Percentiles rank a stretch among this genome's conserved stretches.
Conservation (phyloP, 495 filamentous ascomycete species). For the Penicillium paxilli region DNA sequence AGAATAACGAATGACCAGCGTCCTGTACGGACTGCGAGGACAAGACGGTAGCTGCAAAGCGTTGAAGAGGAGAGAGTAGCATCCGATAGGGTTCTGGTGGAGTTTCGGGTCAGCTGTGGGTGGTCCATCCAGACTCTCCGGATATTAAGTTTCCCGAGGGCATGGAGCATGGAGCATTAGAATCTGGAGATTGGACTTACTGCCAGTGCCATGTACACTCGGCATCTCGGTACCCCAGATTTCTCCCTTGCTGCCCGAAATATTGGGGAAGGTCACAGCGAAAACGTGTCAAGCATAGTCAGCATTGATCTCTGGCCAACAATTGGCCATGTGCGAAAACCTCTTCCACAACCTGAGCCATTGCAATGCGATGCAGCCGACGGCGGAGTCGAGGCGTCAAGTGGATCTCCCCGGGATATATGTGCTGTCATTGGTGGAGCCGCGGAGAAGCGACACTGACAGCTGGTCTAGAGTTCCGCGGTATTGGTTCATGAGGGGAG, state of each 20-base stretch:
- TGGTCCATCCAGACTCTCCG: background rate
- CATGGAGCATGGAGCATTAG: no score
- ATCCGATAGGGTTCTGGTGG: slow-evolving; percentile 21
- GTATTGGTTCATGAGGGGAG: background rate
- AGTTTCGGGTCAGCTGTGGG: slow-evolving; percentile 9
- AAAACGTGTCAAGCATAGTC: background rate
- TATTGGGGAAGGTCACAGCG: slow-evolving; percentile 15
- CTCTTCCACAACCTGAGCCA: background rate
- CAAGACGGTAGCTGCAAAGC: slow-evolving; percentile 5
- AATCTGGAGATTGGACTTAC: no score
- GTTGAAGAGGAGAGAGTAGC: slow-evolving; percentile 9
- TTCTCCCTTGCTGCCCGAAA: background rate
- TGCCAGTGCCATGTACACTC: slow-evolving; percentile 5
- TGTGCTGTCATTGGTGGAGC: slow-evolving; percentile 17
- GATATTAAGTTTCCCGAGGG: slow-evolving; percentile 29
- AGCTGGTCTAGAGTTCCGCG: slow-evolving; percentile 2
- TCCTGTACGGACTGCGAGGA: slow-evolving; percentile 1
- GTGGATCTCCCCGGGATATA: slow-evolving; percentile 21
- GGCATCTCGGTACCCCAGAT: slow-evolving; percentile 21
- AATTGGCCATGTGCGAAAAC: slow-evolving; percentile 10
- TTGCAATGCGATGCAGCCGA: background rate
- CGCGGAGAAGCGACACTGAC: slow-evolving; percentile 14
- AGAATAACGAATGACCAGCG: slow-evolving; percentile 1
- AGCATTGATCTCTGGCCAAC: slow-evolving; percentile 1
- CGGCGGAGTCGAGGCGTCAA: slow-evolving; percentile 6